These are phyloP conservation scores for Cutaneotrichosporon sp. DNA, from an alignment of 1,284 basidiomycete species.

Conservation along the genomic window DNA sequence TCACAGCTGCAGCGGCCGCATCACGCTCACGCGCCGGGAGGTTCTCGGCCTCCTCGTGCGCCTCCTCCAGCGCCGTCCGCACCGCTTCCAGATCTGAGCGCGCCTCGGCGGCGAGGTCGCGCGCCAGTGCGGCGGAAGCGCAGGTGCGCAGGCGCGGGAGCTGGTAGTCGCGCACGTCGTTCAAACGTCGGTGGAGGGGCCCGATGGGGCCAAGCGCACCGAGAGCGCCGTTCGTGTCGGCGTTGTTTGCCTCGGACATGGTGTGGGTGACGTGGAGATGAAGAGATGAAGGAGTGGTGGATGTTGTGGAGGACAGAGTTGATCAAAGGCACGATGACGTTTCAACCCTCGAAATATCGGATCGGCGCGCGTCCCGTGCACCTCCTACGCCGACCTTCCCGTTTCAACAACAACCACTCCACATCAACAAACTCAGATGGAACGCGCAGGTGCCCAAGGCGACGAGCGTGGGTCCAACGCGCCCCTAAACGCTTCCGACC, in stretches of 20 bases:
- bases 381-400: too few relatives aligned
- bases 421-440: neutral
- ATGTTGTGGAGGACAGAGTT: slow-evolving; percentile 7
- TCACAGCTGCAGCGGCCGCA: slow-evolving; percentile 61
- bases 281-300: too few relatives aligned
- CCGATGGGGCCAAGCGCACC: slow-evolving; percentile 15
- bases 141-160: slow-evolving; percentile 71
- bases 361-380: neutral
- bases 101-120: slow-evolving; percentile 70
- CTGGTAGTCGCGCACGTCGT: slow-evolving; percentile 68
- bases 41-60: slow-evolving; percentile 17
- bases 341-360: neutral
- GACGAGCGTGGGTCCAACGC: neutral
- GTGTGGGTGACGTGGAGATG: neutral
- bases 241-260: neutral
- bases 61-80: slow-evolving; percentile 31
- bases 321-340: slow-evolving; percentile 7
- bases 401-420: neutral
- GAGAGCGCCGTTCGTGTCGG: neutral
- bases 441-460: neutral
- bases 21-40: slow-evolving; percentile 4
- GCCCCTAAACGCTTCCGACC: neutral
- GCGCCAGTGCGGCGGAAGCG: slow-evolving; percentile 65
- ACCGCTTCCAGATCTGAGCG: slow-evolving; percentile 70
- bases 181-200: slow-evolving; percentile 60